Evolutionary conservation across 1,284 basidiomycete genomes (phyloP), one percentile per base, ranked within the genome.

Genomic region (Tausonia pullulans): DNA sequence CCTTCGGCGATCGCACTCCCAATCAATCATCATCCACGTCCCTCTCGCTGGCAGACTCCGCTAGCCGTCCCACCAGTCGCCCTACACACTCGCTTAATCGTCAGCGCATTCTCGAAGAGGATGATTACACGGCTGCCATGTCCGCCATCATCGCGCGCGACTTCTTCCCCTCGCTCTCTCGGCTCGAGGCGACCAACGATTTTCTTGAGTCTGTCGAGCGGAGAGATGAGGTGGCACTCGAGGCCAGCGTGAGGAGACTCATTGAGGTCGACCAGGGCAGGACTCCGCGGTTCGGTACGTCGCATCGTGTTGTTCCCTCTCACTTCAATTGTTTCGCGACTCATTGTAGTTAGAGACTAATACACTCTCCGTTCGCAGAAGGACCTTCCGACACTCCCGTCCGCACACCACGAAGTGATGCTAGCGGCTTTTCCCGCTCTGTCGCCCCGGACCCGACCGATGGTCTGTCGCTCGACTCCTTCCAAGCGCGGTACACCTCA

Each of bases 111-210:
- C 82, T 90, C n/a, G 87, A 90, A 41, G 95, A 98, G 79, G 93
- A 98, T 70, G 90, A 92, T 72, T 98, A 98, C 74, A 94, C 91
- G 0, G 84, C 83, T 61, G 88, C 89, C 0, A 81, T 98, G n/a
- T 91, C 90, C 3, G 82, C 86, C 60, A 96, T 98, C 73, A 97
- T 98, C 74, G 87, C 90, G 58, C 86, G 96, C 61, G 94, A 98
- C 78, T 99, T 98, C 81, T 99, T 98, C 73, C 95, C 95, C 0
- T 89, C 87, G 11, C 83, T 96, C 10, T 84, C 86, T 27, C 88
- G 90, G 70, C 80, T 94, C 45, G 88, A 93, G 70, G 88, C 89
- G 27, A 90, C 89, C 14, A 90, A 92, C 74, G 82, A 81, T 64
- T 91, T 90, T 74, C 82, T 93, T 14, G 85, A 88, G 66, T 89